Conservation (phyloP, 257 asterid species). For the Solanum pennellii region DNA sequence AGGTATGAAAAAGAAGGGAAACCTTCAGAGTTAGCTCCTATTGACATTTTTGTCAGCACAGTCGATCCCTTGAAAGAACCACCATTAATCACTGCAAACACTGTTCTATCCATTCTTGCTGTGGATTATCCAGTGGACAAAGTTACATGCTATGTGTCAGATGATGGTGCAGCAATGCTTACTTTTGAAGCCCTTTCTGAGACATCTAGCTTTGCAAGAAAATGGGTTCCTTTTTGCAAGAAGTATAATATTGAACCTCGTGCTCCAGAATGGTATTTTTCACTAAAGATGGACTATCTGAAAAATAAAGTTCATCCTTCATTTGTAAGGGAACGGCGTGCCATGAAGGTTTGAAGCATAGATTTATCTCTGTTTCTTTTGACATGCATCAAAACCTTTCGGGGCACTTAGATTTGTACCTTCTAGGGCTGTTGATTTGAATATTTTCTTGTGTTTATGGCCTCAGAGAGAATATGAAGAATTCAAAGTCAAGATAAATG, state of each 20-base stretch:
- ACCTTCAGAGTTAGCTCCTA: slow-evolving; percentile 54
- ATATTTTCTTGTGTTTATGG: background rate
- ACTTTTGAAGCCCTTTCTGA: slow-evolving; percentile 82
- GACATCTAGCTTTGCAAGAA: slow-evolving; percentile 68
- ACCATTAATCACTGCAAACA: slow-evolving; percentile 74
- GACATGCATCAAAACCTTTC: background rate
- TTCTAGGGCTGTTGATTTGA: background rate
- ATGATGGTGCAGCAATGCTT: slow-evolving; percentile 92
- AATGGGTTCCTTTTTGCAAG: slow-evolving; percentile 87
- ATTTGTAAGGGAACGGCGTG: slow-evolving; percentile 76
- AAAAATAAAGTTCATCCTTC: slow-evolving; percentile 73
- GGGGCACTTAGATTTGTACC: background rate
- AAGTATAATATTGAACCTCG: slow-evolving; percentile 76
- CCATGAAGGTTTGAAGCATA: slow-evolving; percentile 55
- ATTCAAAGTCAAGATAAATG: slow-evolving; percentile 68
- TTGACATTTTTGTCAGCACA: slow-evolving; percentile 78
- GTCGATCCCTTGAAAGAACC: slow-evolving; percentile 89
- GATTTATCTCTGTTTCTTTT: background rate
- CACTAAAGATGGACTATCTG: slow-evolving; percentile 70
- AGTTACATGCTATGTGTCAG: slow-evolving; percentile 76
- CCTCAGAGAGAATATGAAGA: slow-evolving; percentile 86
- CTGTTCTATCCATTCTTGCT: slow-evolving; percentile 79
- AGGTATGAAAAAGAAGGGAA: slow-evolving; percentile 83
- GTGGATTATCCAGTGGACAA: slow-evolving; percentile 77
- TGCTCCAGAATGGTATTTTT: slow-evolving; percentile 87